Evolutionary conservation across 345 rosid species (phyloP).

Genomic region (Jatropha curcas): DNA sequence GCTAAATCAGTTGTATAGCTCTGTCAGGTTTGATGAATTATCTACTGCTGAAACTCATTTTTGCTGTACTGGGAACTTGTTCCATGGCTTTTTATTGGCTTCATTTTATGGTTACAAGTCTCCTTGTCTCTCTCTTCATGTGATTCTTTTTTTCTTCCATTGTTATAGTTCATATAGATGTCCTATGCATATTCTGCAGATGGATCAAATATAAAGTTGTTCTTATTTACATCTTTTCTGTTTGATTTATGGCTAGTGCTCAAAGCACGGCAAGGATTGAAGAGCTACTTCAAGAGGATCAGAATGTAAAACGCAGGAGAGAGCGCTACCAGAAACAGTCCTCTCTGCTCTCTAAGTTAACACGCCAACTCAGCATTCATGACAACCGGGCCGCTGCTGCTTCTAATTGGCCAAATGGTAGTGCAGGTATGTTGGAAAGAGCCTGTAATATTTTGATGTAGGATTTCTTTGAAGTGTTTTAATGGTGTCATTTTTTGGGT

Average conservation of each 20-base stretch:
- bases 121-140: background rate
- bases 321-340: conserved; percentile 88
- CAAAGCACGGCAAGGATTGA: conserved; percentile 76
- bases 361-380: conserved; percentile 82
- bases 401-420: conserved; percentile 62
- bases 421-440: conserved; percentile 42
- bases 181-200: background rate
- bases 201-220: background rate
- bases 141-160: background rate
- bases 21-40: conserved; percentile 58
- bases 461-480: too few relatives aligned
- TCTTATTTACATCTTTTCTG: background rate
- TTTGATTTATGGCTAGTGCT: conserved; percentile 43
- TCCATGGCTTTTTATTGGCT: background rate
- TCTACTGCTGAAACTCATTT: background rate
- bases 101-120: background rate
- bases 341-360: conserved; percentile 73
- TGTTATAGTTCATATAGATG: background rate
- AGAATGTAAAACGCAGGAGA: conserved; percentile 70
- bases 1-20: conserved; percentile 91
- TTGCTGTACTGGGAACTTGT: too few relatives aligned
- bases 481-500: too few relatives aligned
- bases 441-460: too few relatives aligned
- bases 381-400: conserved; percentile 91
- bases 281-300: conserved; percentile 89